Evolutionary conservation across 805 yeast species (phyloP), one percentile per base, ranked within the genome.

Genomic region (Lipomyces yamadae): DNA sequence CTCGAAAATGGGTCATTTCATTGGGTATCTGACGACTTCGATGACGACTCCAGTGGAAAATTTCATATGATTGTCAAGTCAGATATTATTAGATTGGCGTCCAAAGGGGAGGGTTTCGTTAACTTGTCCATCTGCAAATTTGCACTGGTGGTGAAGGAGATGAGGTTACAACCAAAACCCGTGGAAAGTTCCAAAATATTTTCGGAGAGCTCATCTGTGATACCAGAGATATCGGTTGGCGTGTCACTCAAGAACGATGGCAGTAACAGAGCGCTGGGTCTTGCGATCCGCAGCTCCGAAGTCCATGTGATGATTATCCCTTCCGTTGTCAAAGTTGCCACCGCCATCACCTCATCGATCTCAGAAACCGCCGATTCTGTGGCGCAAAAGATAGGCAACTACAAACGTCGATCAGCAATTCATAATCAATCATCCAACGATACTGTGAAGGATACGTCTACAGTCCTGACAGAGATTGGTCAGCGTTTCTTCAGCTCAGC

Each of bases 1-100:
- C 60, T 67, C 37, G 15, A 34, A 10, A 18, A 59, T 18, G 55
- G 60, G 4, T 55, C 66, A 0, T 30, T 62, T 18, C 56, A 56
- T 33, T 67, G 70, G 70, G 39, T 67, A 1, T 65, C 70, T 24
- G 70, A 67, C 45, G 66, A 67, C 42, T 59, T 61, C 45, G 61
- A 48, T 5, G 53, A 54, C 13, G 60, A 34, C n/a, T 18, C 39
- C 3, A 30, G 32, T 3, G 42, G 61, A 30, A 45, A 50, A 30
- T 67, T 67, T 30, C 45, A 33, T 32, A 24, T 63, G 39, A 37
- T 58, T 13, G 30, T 67, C 35, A 35, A 64, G 7, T 53, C 65
- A 11, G 65, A 67, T 18, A 32, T 53, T 18, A 6, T 67, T 15
- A 39, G 62, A 2, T 29, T 67, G 32, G 60, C 58, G 4, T 61